Base-by-base conservation (phyloP, 2,329 filamentous ascomycete species). In the Pyricularia sp. region DNA sequence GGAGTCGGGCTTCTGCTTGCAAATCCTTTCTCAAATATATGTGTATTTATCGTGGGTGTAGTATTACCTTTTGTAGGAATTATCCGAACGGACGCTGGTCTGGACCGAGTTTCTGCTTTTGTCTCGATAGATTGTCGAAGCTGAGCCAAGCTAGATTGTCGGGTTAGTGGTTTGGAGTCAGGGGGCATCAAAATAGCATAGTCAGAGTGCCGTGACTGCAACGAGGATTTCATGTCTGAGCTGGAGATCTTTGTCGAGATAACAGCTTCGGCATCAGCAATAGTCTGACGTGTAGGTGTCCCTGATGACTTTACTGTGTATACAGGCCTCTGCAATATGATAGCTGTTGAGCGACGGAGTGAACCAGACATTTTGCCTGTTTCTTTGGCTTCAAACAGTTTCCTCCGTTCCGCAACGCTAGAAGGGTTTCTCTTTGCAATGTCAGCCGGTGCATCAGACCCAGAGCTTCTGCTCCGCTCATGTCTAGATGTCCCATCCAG, bases 341-440 rank as follows among this genome's bases (percentile, higher is more conserved):
- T 20, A 6, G 4, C 42, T 50, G 42, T 50, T 50, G 42, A 50
- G 42, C 42, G 20, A n/a, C 42, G 42, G 6, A 50, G 4, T 2
- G 42, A 50, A 9, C 7, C 6, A 11, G 42, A 50, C 17, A 17
- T 50, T 7, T 17, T 20, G 9, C 14, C n/a, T n/a, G 7, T 14
- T 30, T 61, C 7, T 12, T 42, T n/a, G 4, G 50, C 55, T 50
- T 68, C 67, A n/a, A 68, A 68, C 31, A 58, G 36, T 50, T 59
- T 68, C 11, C 61, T 68, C 20, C 67, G 67, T 23, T 68, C 61
- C 2, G 67, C 61, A 5, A 68, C 67, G n/a, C 30, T 64, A 10
- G 14, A n/a, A 23, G 31, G 30, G 11, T 23, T 28, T 25, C 7
- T n/a, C 2, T 64, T 25, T 26, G 33, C 31, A 20, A 42, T 14